Base-by-base conservation (phyloP, 176 grass and related monocot genomes). In the Carex pumila region DNA sequence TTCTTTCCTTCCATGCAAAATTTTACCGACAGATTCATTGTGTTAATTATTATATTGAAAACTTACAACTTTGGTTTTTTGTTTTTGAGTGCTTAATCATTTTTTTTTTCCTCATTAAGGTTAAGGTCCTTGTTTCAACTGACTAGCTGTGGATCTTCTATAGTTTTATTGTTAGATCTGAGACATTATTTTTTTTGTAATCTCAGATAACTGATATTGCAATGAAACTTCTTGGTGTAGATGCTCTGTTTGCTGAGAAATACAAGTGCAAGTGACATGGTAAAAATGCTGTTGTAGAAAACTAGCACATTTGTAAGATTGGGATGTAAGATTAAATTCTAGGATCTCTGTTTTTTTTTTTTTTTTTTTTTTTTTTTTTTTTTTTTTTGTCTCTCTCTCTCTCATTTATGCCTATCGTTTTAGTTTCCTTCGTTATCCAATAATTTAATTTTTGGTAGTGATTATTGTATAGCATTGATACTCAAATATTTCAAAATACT, bases 241-340 rank as follows among this genome's bases (percentile, higher is more conserved):
- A 74, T 74, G n/a, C 34, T 52, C 4, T 52, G 17, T 74, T 54
- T 76, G 49, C 9, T 54, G 49, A 30, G 25, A 39, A 76, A 5
- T 17, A 31, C 12, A 30, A 76, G 72, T 56, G 22, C 21, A 76
- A 17, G 49, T 76, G 49, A 76, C 49, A 54, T 30, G 71, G 6
- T 76, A 39, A 39, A 39, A 6, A 39, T 77, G 22, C 31, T 32
- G 72, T 15, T 76, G 50, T 77, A 34, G 25, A 14, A 56, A 32
- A 56, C 6, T 77, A 22, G 21, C 73, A 55, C 12, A 56, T 56
- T 54, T 77, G 22, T 77, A 49, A 32, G 50, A 56, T 77, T 56
- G 22, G 17, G 13, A 25, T 56, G 73, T 56, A 77, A 73, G 73
- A 56, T 77, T 55, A 77, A 77, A 56, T 77, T 77, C 71, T 53